Evolutionary conservation across 306 rosid genomes (phyloP).

Genomic region (Quercus agrifolia): DNA sequence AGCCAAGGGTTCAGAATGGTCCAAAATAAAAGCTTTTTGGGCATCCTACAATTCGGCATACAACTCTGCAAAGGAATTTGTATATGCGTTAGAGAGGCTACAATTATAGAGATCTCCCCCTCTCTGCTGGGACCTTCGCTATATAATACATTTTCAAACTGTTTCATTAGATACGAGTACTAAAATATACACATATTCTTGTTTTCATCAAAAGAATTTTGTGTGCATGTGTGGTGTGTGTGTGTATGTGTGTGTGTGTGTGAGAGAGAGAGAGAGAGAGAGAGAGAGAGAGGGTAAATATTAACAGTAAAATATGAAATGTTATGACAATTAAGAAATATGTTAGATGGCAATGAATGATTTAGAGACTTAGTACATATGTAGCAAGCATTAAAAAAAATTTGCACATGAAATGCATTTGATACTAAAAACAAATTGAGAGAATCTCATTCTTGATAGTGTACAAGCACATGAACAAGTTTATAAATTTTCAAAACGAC

Average conservation of each 20-base stretch:
- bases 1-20: constrained; percentile 45
- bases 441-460: no score
- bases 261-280: constrained; percentile 7
- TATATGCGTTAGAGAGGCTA: constrained; percentile 62
- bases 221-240: no score
- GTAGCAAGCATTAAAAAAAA: no score
- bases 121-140: constrained; percentile 94
- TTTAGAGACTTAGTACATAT: no score
- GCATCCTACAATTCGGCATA: constrained; percentile 72
- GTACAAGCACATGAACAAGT: background rate
- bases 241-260: background rate
- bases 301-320: no score
- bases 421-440: no score
- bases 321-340: no score
- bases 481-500: background rate
- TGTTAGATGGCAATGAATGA: no score
- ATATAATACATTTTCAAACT: no score
- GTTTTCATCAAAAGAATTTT: background rate
- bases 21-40: constrained; percentile 29
- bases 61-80: constrained; percentile 52
- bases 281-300: no score
- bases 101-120: constrained; percentile 46
- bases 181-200: background rate
- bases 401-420: no score
- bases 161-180: background rate